Conservation (phyloP, 805 yeast genomes). For the Yarrowia keelungensis region DNA sequence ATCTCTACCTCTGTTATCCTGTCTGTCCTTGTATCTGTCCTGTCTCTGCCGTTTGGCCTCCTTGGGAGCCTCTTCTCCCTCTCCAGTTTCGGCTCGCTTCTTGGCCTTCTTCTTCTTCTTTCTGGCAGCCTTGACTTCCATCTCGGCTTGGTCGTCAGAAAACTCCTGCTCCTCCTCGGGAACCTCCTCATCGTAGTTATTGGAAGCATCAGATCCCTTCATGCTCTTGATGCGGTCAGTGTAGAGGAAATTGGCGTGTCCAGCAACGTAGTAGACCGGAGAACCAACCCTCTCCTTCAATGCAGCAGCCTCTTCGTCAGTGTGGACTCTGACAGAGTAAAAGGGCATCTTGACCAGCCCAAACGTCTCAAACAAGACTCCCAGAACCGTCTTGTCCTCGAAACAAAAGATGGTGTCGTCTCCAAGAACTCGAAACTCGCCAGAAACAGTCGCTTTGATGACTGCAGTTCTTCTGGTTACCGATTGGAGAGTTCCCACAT, state of each 20-base stretch:
- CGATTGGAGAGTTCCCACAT: constrained; percentile 71
- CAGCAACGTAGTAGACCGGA: constrained; percentile 77
- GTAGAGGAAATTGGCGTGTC: constrained; percentile 76
- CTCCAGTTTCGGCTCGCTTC: constrained; percentile 43
- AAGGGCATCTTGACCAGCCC: constrained; percentile 85
- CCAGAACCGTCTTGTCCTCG: constrained; percentile 71
- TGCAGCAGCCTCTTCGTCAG: constrained; percentile 57
- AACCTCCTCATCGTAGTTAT: constrained; percentile 91
- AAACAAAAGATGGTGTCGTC: constrained; percentile 79
- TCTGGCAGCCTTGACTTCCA: constrained; percentile 66
- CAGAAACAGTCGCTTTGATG: constrained; percentile 75
- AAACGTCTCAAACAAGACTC: constrained; percentile 85
- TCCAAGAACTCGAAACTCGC: constrained; percentile 81
- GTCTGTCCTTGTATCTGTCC: constrained; percentile 22
- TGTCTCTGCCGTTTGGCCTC: constrained; percentile 16
- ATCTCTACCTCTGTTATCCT: not conserved
- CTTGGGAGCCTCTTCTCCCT: constrained; percentile 34
- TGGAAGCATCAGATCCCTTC: constrained; percentile 95
- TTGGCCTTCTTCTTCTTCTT: constrained; percentile 65
- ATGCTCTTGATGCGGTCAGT: constrained; percentile 72
- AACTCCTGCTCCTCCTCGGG: constrained; percentile 94
- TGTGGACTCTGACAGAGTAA: constrained; percentile 73
- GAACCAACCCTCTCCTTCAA: constrained; percentile 59
- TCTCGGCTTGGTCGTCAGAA: constrained; percentile 92
- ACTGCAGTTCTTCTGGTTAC: constrained; percentile 76